A percentile compares a stretch with the other conserved stretches of the same genome.
Conservation (phyloP, 225 moss, liverwort and hornwort species). For the Climacium dendroides region DNA sequence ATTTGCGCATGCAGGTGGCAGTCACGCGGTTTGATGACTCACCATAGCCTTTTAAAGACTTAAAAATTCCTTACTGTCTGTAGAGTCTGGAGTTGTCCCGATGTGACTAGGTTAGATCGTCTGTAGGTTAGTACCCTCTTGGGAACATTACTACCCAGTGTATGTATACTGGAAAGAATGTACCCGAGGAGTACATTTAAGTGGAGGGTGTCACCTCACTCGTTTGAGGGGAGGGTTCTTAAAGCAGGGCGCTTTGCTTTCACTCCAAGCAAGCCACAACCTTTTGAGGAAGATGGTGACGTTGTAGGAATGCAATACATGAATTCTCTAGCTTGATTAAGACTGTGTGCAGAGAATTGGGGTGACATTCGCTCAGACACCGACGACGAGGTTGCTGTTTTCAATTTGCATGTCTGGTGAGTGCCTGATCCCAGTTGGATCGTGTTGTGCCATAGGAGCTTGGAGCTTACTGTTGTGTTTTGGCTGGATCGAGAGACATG, state of each 20-base stretch:
- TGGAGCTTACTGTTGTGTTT: neutral
- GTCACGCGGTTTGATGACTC: conserved; percentile 1
- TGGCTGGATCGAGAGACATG: neutral
- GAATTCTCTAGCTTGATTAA: neutral
- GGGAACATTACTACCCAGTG: neutral
- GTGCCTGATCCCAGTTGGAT: neutral
- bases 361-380: neutral
- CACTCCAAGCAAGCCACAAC: neutral
- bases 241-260: neutral
- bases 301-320: neutral
- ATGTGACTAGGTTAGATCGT: neutral
- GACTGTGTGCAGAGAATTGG: neutral
- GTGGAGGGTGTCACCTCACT: neutral
- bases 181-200: neutral
- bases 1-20: neutral
- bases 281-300: neutral
- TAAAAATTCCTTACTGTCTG: neutral
- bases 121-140: neutral
- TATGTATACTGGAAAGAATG: neutral
- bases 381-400: neutral
- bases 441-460: neutral
- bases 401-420: neutral
- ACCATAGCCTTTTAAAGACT: neutral
- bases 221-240: neutral
- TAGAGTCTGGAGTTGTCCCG: neutral